Conservation (phyloP, 2,329 filamentous ascomycete species). For the Grosmannia penicillata region DNA sequence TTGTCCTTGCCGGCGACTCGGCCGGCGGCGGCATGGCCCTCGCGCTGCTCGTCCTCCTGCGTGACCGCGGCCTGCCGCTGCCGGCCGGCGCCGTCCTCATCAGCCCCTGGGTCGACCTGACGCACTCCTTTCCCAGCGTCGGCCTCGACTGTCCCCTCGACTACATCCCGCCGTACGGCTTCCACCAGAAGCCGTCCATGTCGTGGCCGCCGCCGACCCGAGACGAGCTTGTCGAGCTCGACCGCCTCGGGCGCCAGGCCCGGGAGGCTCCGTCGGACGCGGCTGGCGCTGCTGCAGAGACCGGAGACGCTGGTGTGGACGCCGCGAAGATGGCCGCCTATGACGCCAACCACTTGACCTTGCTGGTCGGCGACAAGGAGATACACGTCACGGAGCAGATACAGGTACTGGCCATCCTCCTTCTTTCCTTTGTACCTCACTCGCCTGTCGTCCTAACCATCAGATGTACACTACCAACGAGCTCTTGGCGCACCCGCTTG, state of each 20-base stretch:
- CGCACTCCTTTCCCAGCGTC: slow-evolving; percentile 91
- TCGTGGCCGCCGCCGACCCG: slow-evolving; percentile 88
- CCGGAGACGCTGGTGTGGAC: no score
- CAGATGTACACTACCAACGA: slow-evolving; percentile 66
- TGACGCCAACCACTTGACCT: slow-evolving; percentile 10
- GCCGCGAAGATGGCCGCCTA: not conserved
- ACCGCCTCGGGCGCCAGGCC: no score
- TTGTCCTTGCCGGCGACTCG: slow-evolving; percentile 82
- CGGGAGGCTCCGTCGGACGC: no score
- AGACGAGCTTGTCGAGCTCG: slow-evolving; percentile 49
- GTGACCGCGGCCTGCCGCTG: slow-evolving; percentile 69
- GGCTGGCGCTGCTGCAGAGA: no score
- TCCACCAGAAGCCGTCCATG: slow-evolving; percentile 75
- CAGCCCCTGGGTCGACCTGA: slow-evolving; percentile 91
- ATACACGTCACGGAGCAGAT: slow-evolving; percentile 81
- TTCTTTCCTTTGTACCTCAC: not conserved
- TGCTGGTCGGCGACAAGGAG: slow-evolving; percentile 37
- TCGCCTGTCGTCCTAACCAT: not conserved
- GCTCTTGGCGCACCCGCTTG: slow-evolving; percentile 70
- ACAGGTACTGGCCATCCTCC: slow-evolving; percentile 38
- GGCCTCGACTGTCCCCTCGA: slow-evolving; percentile 57
- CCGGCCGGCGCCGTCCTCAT: slow-evolving; percentile 84
- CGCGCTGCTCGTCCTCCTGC: slow-evolving; percentile 61
- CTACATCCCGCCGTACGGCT: slow-evolving; percentile 78
- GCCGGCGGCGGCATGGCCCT: slow-evolving; percentile 86